Evolutionary conservation across 2,329 filamentous ascomycete species (phyloP).

Genomic region (Xylogone sp.): DNA sequence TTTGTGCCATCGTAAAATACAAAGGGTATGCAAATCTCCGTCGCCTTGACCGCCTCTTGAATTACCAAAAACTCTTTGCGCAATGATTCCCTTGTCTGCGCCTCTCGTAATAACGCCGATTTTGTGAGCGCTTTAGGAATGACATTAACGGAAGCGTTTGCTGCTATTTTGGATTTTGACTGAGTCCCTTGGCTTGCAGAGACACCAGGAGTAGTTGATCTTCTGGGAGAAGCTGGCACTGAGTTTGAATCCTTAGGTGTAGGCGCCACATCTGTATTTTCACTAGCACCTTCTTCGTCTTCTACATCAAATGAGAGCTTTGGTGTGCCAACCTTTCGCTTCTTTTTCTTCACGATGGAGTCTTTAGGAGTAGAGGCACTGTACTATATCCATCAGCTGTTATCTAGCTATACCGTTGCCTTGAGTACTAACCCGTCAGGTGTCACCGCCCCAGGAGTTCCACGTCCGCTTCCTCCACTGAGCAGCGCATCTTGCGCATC

Average conservation of each 20-base stretch:
- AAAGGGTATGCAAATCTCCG: conserved; percentile 88
- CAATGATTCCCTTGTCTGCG: conserved; percentile 69
- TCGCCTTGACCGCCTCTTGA: conserved; percentile 83
- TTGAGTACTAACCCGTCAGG: conserved; percentile 53
- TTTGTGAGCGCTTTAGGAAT: conserved; percentile 76
- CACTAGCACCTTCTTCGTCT: conserved; percentile 36
- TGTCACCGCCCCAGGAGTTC: conserved; percentile 29
- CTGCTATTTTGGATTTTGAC: conserved; percentile 48
- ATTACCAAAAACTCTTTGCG: conserved; percentile 77
- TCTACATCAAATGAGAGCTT: conserved; percentile 63
- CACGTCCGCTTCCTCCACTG: conserved; percentile 25
- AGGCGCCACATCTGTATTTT: conserved; percentile 33
- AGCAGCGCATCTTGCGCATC: conserved; percentile 65
- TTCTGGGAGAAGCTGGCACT: conserved; percentile 18
- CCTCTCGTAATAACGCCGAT: conserved; percentile 72
- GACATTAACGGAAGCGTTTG: conserved; percentile 57
- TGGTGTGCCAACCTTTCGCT: conserved; percentile 41
- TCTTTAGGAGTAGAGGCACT: conserved; percentile 38
- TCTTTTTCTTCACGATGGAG: conserved; percentile 35
- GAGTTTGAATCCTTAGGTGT: conserved; percentile 28
- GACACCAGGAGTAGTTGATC: conserved; percentile 23
- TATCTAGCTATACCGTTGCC: background rate
- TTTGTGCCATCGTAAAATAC: conserved; percentile 96
- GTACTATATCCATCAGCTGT: conserved; percentile 25
- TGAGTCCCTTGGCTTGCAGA: conserved; percentile 16